These are phyloP conservation scores for Leptosphaerulina australis DNA, from an alignment of 2,329 filamentous ascomycete genomes.

Conservation along the genomic window DNA sequence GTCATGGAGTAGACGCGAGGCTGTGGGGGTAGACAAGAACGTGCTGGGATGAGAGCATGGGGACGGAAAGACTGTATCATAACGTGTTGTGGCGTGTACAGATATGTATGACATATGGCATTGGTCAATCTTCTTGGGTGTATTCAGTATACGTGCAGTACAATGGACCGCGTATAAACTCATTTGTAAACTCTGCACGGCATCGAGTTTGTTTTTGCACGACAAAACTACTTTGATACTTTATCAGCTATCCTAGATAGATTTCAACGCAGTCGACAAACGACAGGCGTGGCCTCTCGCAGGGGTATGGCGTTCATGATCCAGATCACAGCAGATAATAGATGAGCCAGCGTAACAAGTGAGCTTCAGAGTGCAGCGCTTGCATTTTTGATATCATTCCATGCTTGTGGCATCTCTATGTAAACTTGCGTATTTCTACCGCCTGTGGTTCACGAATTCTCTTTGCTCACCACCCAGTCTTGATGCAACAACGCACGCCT, in stretches of 20 bases:
- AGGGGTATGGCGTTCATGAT: too few relatives aligned
- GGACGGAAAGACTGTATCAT: conserved; percentile 39
- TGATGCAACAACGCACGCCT: conserved; percentile 72
- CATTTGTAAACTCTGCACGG: background rate
- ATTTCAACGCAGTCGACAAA: background rate
- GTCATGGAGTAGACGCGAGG: conserved; percentile 76
- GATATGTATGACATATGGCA: conserved; percentile 42
- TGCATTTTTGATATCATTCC: background rate
- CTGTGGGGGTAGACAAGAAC: background rate
- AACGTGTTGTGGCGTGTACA: conserved; percentile 46
- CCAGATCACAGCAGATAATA: too few relatives aligned
- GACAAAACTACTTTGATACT: too few relatives aligned
- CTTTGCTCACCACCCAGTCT: conserved; percentile 64
- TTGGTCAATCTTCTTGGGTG: conserved; percentile 32
- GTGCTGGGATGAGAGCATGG: conserved; percentile 6
- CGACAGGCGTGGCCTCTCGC: too few relatives aligned
- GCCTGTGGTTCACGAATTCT: conserved; percentile 53
- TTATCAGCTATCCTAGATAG: too few relatives aligned
- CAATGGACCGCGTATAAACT: conserved; percentile 26
- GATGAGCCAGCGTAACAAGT: too few relatives aligned
- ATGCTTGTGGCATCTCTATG: too few relatives aligned
- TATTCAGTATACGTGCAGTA: conserved; percentile 35
- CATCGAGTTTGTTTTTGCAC: too few relatives aligned
- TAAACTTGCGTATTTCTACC: conserved; percentile 19
- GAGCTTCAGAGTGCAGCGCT: background rate